Evolutionary conservation across 805 yeast genomes (phyloP).

Genomic region (Candida schatavii): DNA sequence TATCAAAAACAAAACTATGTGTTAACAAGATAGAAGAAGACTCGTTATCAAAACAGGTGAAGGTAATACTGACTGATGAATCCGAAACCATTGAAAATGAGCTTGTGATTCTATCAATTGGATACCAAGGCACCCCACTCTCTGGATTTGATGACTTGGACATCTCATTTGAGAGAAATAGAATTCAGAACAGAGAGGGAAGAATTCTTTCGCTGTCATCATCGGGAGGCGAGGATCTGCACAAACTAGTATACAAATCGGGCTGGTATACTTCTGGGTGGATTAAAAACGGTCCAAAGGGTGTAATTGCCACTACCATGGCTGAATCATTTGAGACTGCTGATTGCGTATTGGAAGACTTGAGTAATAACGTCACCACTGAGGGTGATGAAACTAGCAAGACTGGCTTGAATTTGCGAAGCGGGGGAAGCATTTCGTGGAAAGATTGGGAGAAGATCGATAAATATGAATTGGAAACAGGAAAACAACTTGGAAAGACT

Average conservation of each 20-base stretch:
- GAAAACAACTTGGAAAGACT: conserved; percentile 47
- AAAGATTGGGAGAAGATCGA: conserved; percentile 63
- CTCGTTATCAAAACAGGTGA: conserved; percentile 28
- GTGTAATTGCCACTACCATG: conserved; percentile 90
- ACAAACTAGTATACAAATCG: conserved; percentile 19
- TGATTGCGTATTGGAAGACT: conserved; percentile 58
- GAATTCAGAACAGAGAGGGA: conserved; percentile 33
- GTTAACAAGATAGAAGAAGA: conserved; percentile 45
- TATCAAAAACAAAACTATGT: conserved; percentile 49
- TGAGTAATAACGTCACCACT: conserved; percentile 26
- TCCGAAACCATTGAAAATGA: conserved; percentile 46
- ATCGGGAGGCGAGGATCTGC: conserved; percentile 6
- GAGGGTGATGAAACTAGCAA: conserved; percentile 18
- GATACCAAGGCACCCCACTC: conserved; percentile 71
- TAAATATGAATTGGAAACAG: conserved; percentile 48
- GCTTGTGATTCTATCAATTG: conserved; percentile 75
- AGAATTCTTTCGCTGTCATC: conserved; percentile 21
- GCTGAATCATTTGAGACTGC: conserved; percentile 78
- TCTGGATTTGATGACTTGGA: conserved; percentile 49
- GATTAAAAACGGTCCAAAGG: conserved; percentile 83
- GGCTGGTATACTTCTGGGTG: conserved; percentile 86
- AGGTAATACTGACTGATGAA: conserved; percentile 35
- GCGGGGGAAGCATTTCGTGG: conserved; percentile 50
- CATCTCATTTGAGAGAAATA: conserved; percentile 28
- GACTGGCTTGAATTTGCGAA: conserved; percentile 10